Evolutionary conservation across 345 rosid genomes (phyloP), one percentile per base, ranked within the genome.

Genomic region (Eucalyptus fibrosa): DNA sequence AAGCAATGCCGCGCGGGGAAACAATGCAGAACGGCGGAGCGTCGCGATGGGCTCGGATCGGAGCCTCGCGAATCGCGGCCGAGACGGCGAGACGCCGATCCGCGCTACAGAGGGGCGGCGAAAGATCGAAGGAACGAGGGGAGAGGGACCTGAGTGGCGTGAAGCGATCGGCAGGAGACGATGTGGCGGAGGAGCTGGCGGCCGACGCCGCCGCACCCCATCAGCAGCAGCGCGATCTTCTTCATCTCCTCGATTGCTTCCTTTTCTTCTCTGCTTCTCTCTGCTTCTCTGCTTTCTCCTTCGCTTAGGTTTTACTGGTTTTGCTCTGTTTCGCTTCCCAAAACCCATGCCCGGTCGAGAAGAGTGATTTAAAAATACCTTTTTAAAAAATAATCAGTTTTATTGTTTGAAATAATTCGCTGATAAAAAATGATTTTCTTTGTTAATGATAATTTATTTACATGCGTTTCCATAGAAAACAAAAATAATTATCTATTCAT

Each of bases 181-280:
- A 95, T 94, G 95, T 96, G 99, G 60, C 92, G 96, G 90, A 97
- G 96, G 89, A 97, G 95, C 50, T 96, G 94, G 16, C 98, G 96
- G 50, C 99, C 99, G 82, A 98, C 99, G 89, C 97, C 98, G 72
- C 99, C 99, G 42, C 98, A 95, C 2, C 98, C 99, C 92, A 96
- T 91, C 88, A 96, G 92, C 91, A 98, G 88, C 92, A 96, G 56
- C 85, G 99, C 92, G 56, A 97, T 97, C 34, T 80, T 89, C 96
- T 96, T 97, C 98, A 93, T 96, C 65, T 89, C 40, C 65, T 89
- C 40, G 0, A 21, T 19, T 19, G 83, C 83, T 72, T 30, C 81
- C 47, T 51, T 28, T 55, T 26, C 69, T 30, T 60, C 53, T 49
- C 49, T n/a, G 65, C 49, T 2, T 28, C 32, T 32, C 37, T n/a